Evolutionary conservation across 2,329 filamentous ascomycete species (phyloP).

Genomic region (Cordyceps farinosa): DNA sequence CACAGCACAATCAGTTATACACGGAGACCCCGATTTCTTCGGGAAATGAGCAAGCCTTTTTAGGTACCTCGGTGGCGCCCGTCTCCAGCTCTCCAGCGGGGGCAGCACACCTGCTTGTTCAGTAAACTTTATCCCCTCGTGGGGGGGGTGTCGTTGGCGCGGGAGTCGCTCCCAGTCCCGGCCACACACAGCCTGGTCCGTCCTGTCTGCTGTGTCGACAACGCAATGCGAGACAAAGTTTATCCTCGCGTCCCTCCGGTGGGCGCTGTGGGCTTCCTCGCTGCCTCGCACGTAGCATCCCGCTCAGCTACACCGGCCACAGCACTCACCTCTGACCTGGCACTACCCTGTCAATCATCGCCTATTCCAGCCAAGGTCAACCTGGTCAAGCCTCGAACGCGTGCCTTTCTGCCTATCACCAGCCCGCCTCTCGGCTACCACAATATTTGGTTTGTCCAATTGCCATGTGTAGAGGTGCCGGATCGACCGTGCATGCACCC

Average conservation of each 20-base stretch:
- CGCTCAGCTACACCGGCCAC: conserved; percentile 8
- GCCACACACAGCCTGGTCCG: neutral
- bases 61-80: neutral
- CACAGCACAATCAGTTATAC: neutral
- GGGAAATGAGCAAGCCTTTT: conserved; percentile 9
- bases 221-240: conserved; percentile 6
- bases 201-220: neutral
- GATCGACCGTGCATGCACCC: conserved; percentile 11
- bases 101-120: neutral
- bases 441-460: neutral
- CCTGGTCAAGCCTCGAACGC: neutral
- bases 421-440: neutral
- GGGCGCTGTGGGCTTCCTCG: neutral
- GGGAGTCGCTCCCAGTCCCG: neutral
- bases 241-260: conserved; percentile 2
- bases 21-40: neutral
- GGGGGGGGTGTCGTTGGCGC: conserved; percentile 5
- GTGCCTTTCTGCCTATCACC: neutral
- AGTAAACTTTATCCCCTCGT: neutral
- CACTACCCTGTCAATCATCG: conserved; percentile 5
- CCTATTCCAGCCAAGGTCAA: conserved; percentile 6
- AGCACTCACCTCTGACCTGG: conserved; percentile 2
- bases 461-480: neutral
- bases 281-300: neutral
- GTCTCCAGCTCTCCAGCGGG: neutral